Evolutionary conservation across 2,329 filamentous ascomycete genomes (phyloP).

Genomic region (Piedraia hortae): DNA sequence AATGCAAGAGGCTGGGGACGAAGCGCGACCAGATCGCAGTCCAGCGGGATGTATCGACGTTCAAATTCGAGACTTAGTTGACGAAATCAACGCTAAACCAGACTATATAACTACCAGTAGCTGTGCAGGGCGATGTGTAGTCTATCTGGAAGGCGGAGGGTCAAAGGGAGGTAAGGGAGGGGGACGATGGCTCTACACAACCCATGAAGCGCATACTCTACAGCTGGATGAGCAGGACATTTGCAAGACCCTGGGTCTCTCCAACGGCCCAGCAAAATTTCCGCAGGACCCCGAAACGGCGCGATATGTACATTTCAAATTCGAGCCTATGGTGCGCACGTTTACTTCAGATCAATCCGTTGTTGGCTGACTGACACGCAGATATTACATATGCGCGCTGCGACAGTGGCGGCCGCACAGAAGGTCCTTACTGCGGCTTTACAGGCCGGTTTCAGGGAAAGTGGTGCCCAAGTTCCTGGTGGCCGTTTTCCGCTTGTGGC

Average conservation of each 20-base stretch:
- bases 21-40: constrained; percentile 54
- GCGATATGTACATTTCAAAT: constrained; percentile 53
- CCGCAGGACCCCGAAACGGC: constrained; percentile 1
- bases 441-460: constrained; percentile 68
- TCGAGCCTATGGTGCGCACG: constrained; percentile 63
- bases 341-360: background rate
- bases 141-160: constrained; percentile 59
- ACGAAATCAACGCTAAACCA: constrained; percentile 43
- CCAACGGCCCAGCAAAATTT: constrained; percentile 1
- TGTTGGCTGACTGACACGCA: constrained; percentile 12
- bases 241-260: no score
- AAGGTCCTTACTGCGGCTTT: constrained; percentile 47
- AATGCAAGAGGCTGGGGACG: constrained; percentile 24
- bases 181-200: constrained; percentile 67
- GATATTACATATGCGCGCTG: constrained; percentile 71
- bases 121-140: constrained; percentile 63
- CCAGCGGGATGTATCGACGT: constrained; percentile 71
- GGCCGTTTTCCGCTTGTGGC: constrained; percentile 36
- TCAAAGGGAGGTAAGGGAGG: constrained; percentile 58
- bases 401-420: constrained; percentile 49
- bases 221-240: constrained; percentile 5
- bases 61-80: constrained; percentile 49
- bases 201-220: constrained; percentile 23
- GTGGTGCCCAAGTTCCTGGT: constrained; percentile 37
- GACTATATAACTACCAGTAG: constrained; percentile 81